Evolutionary conservation across 495 filamentous ascomycete genomes (phyloP), one percentile per base, ranked within the genome.

Genomic region (Penicillium ochrochloron): DNA sequence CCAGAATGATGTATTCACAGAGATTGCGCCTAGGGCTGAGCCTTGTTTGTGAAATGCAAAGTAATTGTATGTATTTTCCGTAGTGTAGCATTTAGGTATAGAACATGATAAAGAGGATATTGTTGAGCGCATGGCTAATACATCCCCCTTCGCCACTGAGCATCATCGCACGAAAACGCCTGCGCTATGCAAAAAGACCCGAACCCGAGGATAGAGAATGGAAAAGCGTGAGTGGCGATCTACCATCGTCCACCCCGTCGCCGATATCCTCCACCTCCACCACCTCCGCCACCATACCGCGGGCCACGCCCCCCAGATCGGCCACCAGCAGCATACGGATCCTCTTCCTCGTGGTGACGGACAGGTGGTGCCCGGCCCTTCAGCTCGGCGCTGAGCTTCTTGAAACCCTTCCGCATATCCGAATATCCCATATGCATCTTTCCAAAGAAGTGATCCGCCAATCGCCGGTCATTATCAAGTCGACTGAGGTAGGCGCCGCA

Each of bases 391-490:
- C 89, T 89, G 60, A 99, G 84, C n/a, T 83, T 80, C 66, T 97
- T 95, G 68, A 83, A 91, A 14, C 91, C 93, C 82, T 92, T 95
- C 65, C 95, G 86, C 95, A 99, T 99, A 79, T 96, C 91, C 37
- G 95, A 94, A 74, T 97, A 99, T 0, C 95, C 95, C 71, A 99
- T 82, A 72, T 99, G 95, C 96, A 99, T 98, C 82, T 99, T 99
- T 34, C 95, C 95, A 75, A 96, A 98, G 76, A 99, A 99, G 71
- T 99, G 95, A 75, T 99, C 95, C 31, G 95, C 95, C 75, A 99
- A 72, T 33, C 95, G 82, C 21, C 95, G 85, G 72, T 99, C 95
- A 70, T 99, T 99, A 73, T 99, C 95, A 27, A 99, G 85, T 21
- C 95, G 78, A 59, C 86, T 90, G 59, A 99, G 83, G 73, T 99